Evolutionary conservation across 2,329 filamentous ascomycete species (phyloP), one percentile per base, ranked within the genome.

Genomic region (Ceratocystis variospora): DNA sequence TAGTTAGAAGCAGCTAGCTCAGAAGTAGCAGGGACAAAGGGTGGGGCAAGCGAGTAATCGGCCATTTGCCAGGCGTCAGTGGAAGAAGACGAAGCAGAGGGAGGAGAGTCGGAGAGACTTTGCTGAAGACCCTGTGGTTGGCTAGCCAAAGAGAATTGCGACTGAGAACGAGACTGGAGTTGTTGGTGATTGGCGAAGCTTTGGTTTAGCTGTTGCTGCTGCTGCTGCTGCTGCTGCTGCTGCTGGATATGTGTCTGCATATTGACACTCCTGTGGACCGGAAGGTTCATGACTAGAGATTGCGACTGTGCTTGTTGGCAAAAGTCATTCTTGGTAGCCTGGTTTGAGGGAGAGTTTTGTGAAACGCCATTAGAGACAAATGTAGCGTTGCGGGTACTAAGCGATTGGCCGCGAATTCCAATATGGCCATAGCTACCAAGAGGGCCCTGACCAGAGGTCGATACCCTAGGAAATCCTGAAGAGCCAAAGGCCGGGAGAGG

Each of bases 1-100:
- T 63, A 48, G 44, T 3, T 28, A 17, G 41, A 10, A 10, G 41
- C 46, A 53, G 46, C 6, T 25, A 12, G 17, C n/a, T 48, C 48
- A 50, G 61, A 63, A 48, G 22, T 57, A 55, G 55, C 33, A 55
- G 65, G 65, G 10, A 55, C 65, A 57, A 66, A 66, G n/a, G 65
- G 53, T 25, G 65, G 61, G 28, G 59, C 45, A 25, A 63, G 53
- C 2, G 59, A 19, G 12, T 17, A n/a, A 25, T 57, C 45, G 25
- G 59, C 19, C 45, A 53, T 37, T 33, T 48, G 48, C 63, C 63
- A 65, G 37, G 53, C 44, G 48, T 55, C 28, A 8, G 59, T 28
- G 5, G 44, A 50, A 10, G 59, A 50, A 22, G 57, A 25, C 19
- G 46, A 55, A 12, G 37, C 45, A n/a, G 62, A 53, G 48, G 45